Conservation (phyloP, 306 rosid genomes). For the Quercus engelmannii region DNA sequence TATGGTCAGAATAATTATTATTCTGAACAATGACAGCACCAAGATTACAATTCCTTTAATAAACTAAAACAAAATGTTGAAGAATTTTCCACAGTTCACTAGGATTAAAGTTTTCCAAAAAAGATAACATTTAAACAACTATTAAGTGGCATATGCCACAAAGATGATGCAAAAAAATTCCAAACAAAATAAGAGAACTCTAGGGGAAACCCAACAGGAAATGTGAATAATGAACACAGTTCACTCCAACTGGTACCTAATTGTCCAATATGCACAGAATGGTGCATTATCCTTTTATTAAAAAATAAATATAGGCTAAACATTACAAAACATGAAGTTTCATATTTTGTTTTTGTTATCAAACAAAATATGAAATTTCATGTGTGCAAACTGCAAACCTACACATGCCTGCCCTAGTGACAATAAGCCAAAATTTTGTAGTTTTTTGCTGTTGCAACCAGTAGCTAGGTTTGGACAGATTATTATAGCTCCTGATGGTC, state of each 20-base stretch:
- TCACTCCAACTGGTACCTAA: neutral
- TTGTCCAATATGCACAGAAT: neutral
- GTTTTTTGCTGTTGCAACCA: conserved; percentile 6
- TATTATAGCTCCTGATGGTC: neutral
- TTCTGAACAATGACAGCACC: conserved; percentile 1
- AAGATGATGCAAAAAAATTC: conserved; percentile 7
- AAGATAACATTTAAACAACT: neutral
- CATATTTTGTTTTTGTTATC: neutral
- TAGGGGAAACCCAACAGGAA: neutral
- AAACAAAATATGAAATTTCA: neutral
- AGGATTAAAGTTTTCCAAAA: neutral
- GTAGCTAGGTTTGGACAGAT: conserved; percentile 4
- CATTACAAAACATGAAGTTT: neutral
- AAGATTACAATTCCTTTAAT: neutral
- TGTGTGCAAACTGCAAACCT: conserved; percentile 11
- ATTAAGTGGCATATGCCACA: neutral
- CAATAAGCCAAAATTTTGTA: neutral
- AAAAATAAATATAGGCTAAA: neutral
- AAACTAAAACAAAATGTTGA: neutral
- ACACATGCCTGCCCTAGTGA: neutral
- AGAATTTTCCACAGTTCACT: neutral
- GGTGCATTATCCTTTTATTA: neutral
- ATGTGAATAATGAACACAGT: neutral
- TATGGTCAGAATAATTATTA: conserved; percentile 8
- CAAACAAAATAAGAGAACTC: neutral